A percentile compares a stretch with the other conserved stretches of the same genome.
These are phyloP conservation scores for Phytophthora sp. DNA, from an alignment of 352 stramenopile genomes.

Conservation along the genomic window DNA sequence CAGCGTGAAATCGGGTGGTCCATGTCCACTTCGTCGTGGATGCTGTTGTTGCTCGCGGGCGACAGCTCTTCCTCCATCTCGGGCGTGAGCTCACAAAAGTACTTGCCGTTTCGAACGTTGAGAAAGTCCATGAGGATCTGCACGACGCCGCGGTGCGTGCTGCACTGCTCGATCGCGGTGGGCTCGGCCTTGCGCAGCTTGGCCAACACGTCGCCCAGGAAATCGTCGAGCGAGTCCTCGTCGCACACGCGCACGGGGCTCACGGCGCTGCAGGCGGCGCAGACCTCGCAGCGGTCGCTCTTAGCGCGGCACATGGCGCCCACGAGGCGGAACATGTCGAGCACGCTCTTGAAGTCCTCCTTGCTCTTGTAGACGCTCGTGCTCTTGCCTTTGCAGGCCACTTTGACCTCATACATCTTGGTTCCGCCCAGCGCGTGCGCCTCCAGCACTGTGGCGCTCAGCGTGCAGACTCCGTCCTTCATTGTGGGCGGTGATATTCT, in stretches of 20 bases:
- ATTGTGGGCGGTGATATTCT: conserved; percentile 35
- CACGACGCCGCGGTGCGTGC: conserved; percentile 73
- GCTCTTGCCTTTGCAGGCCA: conserved; percentile 76
- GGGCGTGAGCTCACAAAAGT: conserved; percentile 66
- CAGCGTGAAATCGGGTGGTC: conserved; percentile 74
- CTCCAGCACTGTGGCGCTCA: conserved; percentile 64
- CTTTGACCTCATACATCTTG: conserved; percentile 87
- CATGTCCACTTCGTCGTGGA: conserved; percentile 56
- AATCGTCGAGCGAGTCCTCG: conserved; percentile 63
- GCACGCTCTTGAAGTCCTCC: conserved; percentile 82
- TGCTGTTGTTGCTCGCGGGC: conserved; percentile 18
- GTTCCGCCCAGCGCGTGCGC: conserved; percentile 70
- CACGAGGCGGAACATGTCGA: conserved; percentile 85
- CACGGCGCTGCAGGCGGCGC: conserved; percentile 52
- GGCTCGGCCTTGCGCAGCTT: conserved; percentile 59
- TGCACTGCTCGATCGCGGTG: conserved; percentile 59
- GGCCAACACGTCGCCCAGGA: conserved; percentile 55
- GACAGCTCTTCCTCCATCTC: conserved; percentile 40
- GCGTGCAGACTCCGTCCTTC: conserved; percentile 50
- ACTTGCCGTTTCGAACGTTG: conserved; percentile 75
- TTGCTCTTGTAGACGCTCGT: conserved; percentile 85
- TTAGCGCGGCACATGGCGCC: conserved; percentile 69
- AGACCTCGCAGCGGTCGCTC: conserved; percentile 58
- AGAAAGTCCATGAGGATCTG: conserved; percentile 88
- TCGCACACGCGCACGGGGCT: conserved; percentile 52